Evolutionary conservation across 768 basidiomycete species (phyloP), one percentile per base, ranked within the genome.

Genomic region (Mycena metata): DNA sequence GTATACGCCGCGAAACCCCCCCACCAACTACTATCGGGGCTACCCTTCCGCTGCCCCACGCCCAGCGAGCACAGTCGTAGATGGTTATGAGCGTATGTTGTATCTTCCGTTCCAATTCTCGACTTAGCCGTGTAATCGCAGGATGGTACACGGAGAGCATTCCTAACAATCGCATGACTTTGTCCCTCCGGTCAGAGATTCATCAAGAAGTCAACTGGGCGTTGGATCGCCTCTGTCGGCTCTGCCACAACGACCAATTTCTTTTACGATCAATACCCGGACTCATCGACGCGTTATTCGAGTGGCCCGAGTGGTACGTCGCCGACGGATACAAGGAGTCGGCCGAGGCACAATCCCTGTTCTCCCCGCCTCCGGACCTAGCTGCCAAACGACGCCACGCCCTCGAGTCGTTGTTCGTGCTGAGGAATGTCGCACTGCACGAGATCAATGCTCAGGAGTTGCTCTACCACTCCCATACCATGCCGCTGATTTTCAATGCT

Each of bases 261-360:
- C 76, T 88, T 63, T 85, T 98, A 64, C 85, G 83, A 43, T 82
- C 83, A 39, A 89, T 94, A 57, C 91, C 94, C 0, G 95, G 95
- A 11, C 83, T 96, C 46, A 88, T 93, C 26, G 92, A 95, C 72
- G 91, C 91, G 7, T 83, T 98, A 23, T 92, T 95, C 67, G 92
- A 92, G 75, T 95, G 92, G 92, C 95, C 96, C 3, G 90, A 93
- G 75, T 92, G 90, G 90, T 96, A 93, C 77, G 83, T 89, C 56
- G 83, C 77, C 3, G 87, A 90, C 69, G 90, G 91, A n/a, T 82
- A 86, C 73, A 83, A 83, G 70, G 77, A 81, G 63, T 76, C 77
- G 36, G 79, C 81, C 51, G 84, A 86, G 26, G 74, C 76, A 41
- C 70, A 81, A 36, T 60, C 79, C 11, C 78, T 94, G 42, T 95